These are phyloP conservation scores for Sequoia sempervirens DNA, from an alignment of 75 land plant genomes.

Conservation along the genomic window DNA sequence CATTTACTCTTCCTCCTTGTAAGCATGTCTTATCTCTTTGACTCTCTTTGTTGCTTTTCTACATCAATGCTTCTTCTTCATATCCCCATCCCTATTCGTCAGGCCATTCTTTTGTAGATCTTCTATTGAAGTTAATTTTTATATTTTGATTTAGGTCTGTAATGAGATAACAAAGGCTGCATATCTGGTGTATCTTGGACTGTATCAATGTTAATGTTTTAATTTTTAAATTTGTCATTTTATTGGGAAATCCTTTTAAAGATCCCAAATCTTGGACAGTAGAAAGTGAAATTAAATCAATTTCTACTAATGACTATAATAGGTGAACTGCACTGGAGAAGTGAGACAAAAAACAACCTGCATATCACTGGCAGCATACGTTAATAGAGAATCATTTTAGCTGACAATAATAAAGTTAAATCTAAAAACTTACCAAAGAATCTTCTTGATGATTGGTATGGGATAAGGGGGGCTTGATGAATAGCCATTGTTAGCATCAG, in stretches of 20 bases:
- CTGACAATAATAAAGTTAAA: neutral
- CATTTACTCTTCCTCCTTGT: slow-evolving; percentile 85
- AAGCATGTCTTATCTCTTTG: slow-evolving; percentile 27
- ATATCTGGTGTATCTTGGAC: neutral
- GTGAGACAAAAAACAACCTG: neutral
- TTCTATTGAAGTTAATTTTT: neutral
- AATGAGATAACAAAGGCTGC: neutral
- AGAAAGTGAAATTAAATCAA: neutral
- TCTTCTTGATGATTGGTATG: neutral
- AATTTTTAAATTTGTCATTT: neutral
- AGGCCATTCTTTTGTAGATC: neutral
- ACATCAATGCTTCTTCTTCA: neutral
- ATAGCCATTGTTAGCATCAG: neutral
- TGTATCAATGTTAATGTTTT: neutral
- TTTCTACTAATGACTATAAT: neutral
- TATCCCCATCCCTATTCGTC: neutral
- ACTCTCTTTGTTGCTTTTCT: neutral
- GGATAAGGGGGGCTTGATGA: neutral
- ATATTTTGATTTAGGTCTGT: neutral
- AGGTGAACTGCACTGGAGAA: neutral
- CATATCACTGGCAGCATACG: neutral
- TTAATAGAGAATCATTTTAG: neutral
- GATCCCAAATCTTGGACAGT: neutral
- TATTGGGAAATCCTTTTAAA: neutral
- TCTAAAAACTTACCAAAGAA: neutral